Base-by-base conservation (phyloP, 2,329 filamentous ascomycete species). In the Monilinia fructigena region DNA sequence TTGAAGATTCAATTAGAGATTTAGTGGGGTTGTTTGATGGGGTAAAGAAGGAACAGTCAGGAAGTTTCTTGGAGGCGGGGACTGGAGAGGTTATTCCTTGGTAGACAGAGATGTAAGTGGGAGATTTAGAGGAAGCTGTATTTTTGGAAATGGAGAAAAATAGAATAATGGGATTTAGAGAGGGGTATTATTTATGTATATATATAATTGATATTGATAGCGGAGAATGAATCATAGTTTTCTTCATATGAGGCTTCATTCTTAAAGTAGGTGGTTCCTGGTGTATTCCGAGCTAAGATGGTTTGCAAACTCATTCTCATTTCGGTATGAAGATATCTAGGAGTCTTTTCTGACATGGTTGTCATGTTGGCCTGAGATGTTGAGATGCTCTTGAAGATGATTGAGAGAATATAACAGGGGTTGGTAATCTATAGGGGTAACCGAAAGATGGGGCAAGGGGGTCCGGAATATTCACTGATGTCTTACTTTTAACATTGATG, bases 1-100 rank as follows among this genome's bases (percentile, higher is more conserved):
- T 73, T 23, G 72, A 71, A 54, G 67, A 71, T 42, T 69, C 68
- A 47, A 48, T 72, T 4, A 60, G 55, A 38, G 66, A 67, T 14
- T 28, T 70, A 26, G 40, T 70, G 47, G 59, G 45, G 55, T 18
- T 68, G 23, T 68, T 72, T 68, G 70, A 71, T 68, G 63, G 42
- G 4, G 68, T 65, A 6, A 62, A 31, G 16, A 47, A 66, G 20
- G 69, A 70, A 45, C 68, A 67, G 63, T 69, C 64, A 18, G 70
- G 68, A 3, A 70, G 58, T 23, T 72, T 71, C 28, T 65, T 45
- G 10, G 31, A 42, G n/a, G 63, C 54, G 52, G 63, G 54, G 18
- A 31, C 48, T 42, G 66, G 67, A 28, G 67, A 68, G 26, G 11
- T 55, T 31, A 65, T 70, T 66, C 65, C 67, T 10, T 72, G 70